phyloP scores from a whole-genome alignment of 345 rosid species.

The Eucalyptus regnans region DNA sequence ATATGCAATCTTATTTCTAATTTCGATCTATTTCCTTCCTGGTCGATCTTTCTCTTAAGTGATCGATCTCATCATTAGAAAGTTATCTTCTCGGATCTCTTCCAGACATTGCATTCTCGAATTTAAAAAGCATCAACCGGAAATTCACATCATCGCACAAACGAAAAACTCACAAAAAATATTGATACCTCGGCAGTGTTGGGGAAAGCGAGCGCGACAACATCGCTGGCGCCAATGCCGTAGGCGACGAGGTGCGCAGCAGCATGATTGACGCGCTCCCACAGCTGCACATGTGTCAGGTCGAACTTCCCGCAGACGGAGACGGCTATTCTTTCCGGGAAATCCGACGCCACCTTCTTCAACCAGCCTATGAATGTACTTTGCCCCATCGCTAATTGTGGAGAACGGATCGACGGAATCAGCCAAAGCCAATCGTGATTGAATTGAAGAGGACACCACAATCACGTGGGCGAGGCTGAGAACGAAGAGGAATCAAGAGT shows the following conservation, averaged over 20 bases:
- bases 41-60: neutral
- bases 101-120: neutral
- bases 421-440: too few relatives aligned
- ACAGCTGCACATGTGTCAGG: slow-evolving; percentile 23
- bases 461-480: too few relatives aligned
- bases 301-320: slow-evolving; percentile 30
- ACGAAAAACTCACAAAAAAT: neutral
- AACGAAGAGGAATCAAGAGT: too few relatives aligned
- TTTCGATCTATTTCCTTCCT: neutral
- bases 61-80: neutral
- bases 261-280: slow-evolving; percentile 33
- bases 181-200: slow-evolving; percentile 53
- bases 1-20: neutral
- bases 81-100: neutral
- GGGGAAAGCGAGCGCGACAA: slow-evolving; percentile 54
- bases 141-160: neutral
- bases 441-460: too few relatives aligned
- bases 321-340: slow-evolving; percentile 25
- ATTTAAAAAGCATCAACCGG: neutral
- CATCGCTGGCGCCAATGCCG: slow-evolving; percentile 38
- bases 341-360: slow-evolving; percentile 22
- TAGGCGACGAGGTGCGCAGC: slow-evolving; percentile 37
- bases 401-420: neutral
- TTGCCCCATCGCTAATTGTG: slow-evolving; percentile 6
- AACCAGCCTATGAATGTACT: slow-evolving; percentile 27